A percentile compares a stretch with the other conserved stretches of the same genome.
Evolutionary conservation across 805 yeast genomes (phyloP).

Genomic region (Teunomyces gatunensis): DNA sequence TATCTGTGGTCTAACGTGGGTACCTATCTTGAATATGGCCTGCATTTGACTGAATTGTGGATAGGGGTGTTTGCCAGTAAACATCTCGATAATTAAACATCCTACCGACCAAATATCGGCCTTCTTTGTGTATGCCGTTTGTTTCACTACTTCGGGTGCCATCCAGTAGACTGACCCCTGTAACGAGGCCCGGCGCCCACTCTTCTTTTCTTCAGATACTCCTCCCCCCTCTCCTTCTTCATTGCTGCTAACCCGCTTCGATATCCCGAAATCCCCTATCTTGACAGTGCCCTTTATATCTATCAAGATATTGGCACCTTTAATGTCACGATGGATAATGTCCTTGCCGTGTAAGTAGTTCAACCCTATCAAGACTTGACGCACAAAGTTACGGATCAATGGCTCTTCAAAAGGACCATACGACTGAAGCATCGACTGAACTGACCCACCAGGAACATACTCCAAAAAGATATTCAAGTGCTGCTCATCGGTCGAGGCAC

Average conservation of each 20-base stretch:
- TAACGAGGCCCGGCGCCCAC: constrained; percentile 66
- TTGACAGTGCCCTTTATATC: constrained; percentile 80
- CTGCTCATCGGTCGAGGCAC: constrained; percentile 74
- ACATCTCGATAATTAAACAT: constrained; percentile 90
- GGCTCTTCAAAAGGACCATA: constrained; percentile 84
- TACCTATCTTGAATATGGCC: constrained; percentile 92
- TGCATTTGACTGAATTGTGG: constrained; percentile 96
- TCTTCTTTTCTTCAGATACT: constrained; percentile 21
- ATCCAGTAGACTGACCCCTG: constrained; percentile 98
- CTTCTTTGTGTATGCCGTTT: constrained; percentile 83
- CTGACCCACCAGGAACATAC: constrained; percentile 42
- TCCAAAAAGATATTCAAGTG: constrained; percentile 70
- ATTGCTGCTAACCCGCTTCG: constrained; percentile 38
- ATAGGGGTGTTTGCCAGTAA: constrained; percentile 94
- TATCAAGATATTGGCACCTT: constrained; percentile 82
- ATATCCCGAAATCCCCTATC: constrained; percentile 84
- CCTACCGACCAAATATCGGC: constrained; percentile 99
- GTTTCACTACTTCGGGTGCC: constrained; percentile 99
- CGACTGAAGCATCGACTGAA: constrained; percentile 64
- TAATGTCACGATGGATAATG: constrained; percentile 83
- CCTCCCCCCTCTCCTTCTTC: constrained; percentile 24
- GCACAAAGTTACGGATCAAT: constrained; percentile 63
- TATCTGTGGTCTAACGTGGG: constrained; percentile 72
- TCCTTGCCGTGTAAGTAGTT: constrained; percentile 70
- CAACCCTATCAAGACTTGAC: constrained; percentile 75